Base-by-base conservation (phyloP, 2,329 filamentous ascomycete genomes). In the Penicillium sp. region DNA sequence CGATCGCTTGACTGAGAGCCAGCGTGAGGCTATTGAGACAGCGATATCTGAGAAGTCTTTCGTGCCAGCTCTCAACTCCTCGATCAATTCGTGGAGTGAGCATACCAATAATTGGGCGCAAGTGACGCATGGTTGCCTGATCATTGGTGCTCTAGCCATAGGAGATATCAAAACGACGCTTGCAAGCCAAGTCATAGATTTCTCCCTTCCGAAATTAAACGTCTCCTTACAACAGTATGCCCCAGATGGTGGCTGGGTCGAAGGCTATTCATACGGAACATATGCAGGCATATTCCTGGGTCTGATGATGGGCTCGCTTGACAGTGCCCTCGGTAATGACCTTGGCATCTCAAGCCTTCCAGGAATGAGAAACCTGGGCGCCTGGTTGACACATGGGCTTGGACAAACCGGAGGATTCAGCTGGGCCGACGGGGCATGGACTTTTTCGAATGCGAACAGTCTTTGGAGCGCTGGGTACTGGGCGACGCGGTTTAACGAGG, bases 101-200 rank as follows among this genome's bases (percentile, higher is more conserved):
- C 55, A 58, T 45, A 58, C 55, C 46, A 58, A 58, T 14, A 58
- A 58, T 8, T 58, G 55, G 55, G 55, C 55, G 10, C 55, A 58
- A 22, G 46, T 58, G 4, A 58, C 55, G 6, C 26, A 58, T 37
- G 48, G 48, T 1, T 58, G 55, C 28, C 45, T 58, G 37, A 58
- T 58, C 6, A 52, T 58, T 35, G 55, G 22, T 3, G 30, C 55
- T 11, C 26, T 58, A 6, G 55, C 55, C 7, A 52, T 58, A 16
- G 55, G 55, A 46, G 55, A 58, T 30, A n/a, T 35, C 25, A 45
- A 58, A 7, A 19, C 48, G 13, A 58, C 55, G 2, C 8, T 58
- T 16, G 55, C 55, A 45, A 22, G 37, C 2, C 26, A 45, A 14
- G 46, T 58, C 19, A 33, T 58, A 6, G 55, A 58, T 8, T 58